Base-by-base conservation (phyloP, 371 early-diverging fungal genomes). In the Zychaea mexicana region DNA sequence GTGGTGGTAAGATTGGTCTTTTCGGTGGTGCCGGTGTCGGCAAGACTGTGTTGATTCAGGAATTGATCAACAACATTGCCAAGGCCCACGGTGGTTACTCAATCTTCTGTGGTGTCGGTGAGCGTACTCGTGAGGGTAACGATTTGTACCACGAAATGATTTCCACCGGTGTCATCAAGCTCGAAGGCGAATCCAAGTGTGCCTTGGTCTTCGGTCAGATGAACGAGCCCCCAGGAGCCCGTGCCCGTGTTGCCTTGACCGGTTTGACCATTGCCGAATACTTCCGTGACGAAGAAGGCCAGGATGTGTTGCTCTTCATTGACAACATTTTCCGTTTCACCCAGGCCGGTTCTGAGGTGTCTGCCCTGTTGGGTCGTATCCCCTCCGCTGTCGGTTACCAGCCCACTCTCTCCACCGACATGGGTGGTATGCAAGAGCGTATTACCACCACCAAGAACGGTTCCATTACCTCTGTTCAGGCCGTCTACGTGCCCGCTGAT, bases 401-500 rank as follows among this genome's bases (percentile, higher is more conserved):
- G 85, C 98, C 98, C 76, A 98, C 98, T 63, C 89, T 96, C 67
- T 92, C 94, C 78, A 94, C 94, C 53, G 94, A 94, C 78, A 95
- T 95, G 95, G 98, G 97, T 92, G 85, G 85, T 75, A 96, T 98
- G 96, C 96, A 98, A 86, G 98, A 98, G 83, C 93, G 98, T 89
- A 98, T 98, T 83, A 98, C 98, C 78, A 96, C 98, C 82, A 98
- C 98, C 87, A 98, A 98, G 91, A 96, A 98, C 90, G 98, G 98
- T 74, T 98, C 98, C 71, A 98, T 98, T 75, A 98, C 98, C 64
- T 96, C 97, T 64, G 98, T 98, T 70, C 93, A 92, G 87, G 98
- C 98, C 71, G 93, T 98, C 84, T 98, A 96, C 83, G 97, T 98
- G 78, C 98, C 98, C 61, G 98, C 98, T 84, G 98, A 98, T 82